Conservation (phyloP, 139 green algal species). For the Chlorokybus atmophyticus region DNA sequence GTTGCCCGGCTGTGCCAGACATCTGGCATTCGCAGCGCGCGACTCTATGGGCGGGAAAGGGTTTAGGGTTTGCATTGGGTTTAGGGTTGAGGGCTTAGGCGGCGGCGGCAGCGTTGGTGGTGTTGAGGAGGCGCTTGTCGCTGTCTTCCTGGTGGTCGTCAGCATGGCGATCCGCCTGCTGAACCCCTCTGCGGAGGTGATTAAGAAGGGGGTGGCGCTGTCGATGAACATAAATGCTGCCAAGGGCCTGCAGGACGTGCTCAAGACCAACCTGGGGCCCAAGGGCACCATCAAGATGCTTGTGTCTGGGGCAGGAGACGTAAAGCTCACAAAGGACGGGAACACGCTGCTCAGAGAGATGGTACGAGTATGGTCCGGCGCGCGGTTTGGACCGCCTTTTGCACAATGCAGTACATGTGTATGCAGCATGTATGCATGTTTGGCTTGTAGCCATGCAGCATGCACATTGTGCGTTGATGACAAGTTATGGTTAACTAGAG, state of each 20-base stretch:
- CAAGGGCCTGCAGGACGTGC: constrained; percentile 94
- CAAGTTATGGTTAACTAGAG: no score
- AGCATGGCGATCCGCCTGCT: constrained; percentile 34
- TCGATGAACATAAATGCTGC: constrained; percentile 99
- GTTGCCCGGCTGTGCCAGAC: not conserved
- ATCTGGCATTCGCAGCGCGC: not conserved
- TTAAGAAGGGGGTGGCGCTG: constrained; percentile 69
- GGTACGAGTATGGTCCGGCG: constrained; percentile 6
- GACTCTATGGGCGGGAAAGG: not conserved
- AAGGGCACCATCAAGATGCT: constrained; percentile 99
- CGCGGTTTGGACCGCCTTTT: not conserved
- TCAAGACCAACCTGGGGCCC: constrained; percentile 93
- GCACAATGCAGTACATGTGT: no score
- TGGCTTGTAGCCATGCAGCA: no score
- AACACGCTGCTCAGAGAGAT: constrained; percentile 36
- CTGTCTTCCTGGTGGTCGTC: not conserved
- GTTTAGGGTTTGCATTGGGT: not conserved
- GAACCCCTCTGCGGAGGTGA: constrained; percentile 89
- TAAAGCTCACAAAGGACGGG: constrained; percentile 85
- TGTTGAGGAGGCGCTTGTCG: not conserved
- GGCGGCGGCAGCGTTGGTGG: not conserved
- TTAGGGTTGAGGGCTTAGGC: not conserved
- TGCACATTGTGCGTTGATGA: no score
- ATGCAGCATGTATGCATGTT: no score
- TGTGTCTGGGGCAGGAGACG: constrained; percentile 53